Conservation (phyloP, 179 eudicot genomes). For the Amaranthus tricolor region DNA sequence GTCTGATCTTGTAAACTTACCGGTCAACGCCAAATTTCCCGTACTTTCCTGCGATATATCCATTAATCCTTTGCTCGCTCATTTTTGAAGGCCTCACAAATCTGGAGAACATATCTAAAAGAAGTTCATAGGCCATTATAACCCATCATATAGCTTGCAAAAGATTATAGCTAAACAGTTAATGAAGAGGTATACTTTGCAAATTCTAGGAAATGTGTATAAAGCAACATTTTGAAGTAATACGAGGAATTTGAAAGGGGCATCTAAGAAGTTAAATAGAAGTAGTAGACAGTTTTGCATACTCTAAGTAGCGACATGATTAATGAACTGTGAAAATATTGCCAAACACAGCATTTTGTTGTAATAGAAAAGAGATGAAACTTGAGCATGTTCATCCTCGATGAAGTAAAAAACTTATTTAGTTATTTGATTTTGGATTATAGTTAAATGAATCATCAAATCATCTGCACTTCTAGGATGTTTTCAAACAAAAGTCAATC, state of each 20-base stretch:
- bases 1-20: constrained; percentile 35
- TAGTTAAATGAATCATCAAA: no score
- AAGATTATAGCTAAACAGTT: not conserved
- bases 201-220: not conserved
- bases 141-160: not conserved
- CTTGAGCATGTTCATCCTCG: no score
- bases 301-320: not conserved
- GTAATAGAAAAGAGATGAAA: not conserved
- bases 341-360: not conserved
- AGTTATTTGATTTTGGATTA: no score
- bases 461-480: no score
- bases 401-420: no score
- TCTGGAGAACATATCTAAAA: constrained; percentile 39
- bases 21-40: constrained; percentile 85
- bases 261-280: not conserved
- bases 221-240: not conserved
- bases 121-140: constrained; percentile 13
- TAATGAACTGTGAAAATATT: not conserved
- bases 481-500: no score
- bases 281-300: not conserved
- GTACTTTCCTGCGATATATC: constrained; percentile 90
- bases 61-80: constrained; percentile 65
- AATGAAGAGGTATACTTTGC: not conserved
- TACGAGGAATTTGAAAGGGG: not conserved
- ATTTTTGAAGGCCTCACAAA: constrained; percentile 90